Evolutionary conservation across 495 filamentous ascomycete species (phyloP), one percentile per base, ranked within the genome.

Genomic region (Aspergillus cavernicola): DNA sequence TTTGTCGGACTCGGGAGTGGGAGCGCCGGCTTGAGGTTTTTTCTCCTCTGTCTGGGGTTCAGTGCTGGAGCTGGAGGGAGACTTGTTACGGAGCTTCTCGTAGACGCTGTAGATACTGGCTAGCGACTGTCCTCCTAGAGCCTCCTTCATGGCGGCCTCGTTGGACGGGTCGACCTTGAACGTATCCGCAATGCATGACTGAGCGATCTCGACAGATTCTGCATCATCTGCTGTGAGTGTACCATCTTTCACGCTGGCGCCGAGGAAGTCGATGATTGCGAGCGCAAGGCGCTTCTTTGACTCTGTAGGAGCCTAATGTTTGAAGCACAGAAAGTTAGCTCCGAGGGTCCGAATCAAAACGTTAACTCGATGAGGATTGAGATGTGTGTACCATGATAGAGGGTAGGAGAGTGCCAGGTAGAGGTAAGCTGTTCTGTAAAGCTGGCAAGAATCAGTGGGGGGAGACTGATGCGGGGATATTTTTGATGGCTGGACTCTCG

Each of bases 271-370:
- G 75, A 95, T 87, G 70, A 98, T 91, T 61, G 95, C 90, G 66
- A 97, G 88, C 63, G 93, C 95, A 52, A 98, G 84, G 72, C 92
- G 89, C 78, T 98, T 95, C 74, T 96, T 95, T 54, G 90, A 85
- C 57, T 88, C 87, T 53, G 72, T 78, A 10, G 77, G 78, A 52
- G 77, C 71, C 74, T 77, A 51, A 28, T 28, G 4, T 28, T 47
- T 39, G n/a, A 41, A n/a, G 13, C 12, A 28, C 13, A 8, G n/a
- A 1, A 49, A 67, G 15, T n/a, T 12, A 50, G 20, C 11, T 10
- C 31, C 7, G 31, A 3, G 11, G 31, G 3, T 11, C 31, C 11
- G 31, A 13, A 10, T 4, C 24, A n/a, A n/a, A n/a, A n/a, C n/a
- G n/a, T n/a, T n/a, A n/a, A 28, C 24, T 28, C 9, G 24, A 28